Conservation (phyloP, 2,329 filamentous ascomycete species). For the Beauveria medogensis region DNA sequence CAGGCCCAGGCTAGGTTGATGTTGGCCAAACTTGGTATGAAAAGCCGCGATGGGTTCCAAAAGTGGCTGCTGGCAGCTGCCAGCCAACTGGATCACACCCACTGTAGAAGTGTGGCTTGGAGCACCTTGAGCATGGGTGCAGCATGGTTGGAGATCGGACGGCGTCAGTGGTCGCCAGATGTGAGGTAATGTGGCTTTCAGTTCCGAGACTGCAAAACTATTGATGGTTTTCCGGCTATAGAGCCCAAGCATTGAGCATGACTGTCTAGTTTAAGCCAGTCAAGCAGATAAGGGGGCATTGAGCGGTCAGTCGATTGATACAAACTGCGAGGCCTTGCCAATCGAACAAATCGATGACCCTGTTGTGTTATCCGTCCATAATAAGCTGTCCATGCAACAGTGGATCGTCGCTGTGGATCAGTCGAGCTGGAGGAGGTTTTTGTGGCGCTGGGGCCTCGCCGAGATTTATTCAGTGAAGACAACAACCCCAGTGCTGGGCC, state of each 20-base stretch:
- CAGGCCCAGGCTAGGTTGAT: background rate
- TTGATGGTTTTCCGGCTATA: background rate
- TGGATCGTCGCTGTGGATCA: background rate
- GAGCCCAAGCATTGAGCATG: background rate
- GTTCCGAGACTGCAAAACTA: background rate
- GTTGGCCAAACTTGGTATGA: background rate
- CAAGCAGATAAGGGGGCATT: background rate
- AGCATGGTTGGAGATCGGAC: background rate
- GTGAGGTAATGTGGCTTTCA: background rate
- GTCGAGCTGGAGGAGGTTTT: background rate
- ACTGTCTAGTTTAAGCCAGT: background rate
- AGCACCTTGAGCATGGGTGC: background rate
- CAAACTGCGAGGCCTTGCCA: background rate
- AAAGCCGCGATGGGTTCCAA: background rate
- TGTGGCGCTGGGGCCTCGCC: background rate
- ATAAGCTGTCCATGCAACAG: background rate
- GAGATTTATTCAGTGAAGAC: background rate
- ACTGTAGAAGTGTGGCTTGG: background rate
- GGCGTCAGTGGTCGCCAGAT: background rate
- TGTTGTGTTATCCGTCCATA: background rate
- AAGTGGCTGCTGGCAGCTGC: background rate
- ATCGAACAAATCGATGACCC: background rate
- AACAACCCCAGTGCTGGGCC: background rate
- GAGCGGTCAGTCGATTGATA: background rate
- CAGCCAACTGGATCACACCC: background rate